These are phyloP conservation scores for Wallacemonas sp. DNA, from an alignment of 208 protist species.

Conservation along the genomic window DNA sequence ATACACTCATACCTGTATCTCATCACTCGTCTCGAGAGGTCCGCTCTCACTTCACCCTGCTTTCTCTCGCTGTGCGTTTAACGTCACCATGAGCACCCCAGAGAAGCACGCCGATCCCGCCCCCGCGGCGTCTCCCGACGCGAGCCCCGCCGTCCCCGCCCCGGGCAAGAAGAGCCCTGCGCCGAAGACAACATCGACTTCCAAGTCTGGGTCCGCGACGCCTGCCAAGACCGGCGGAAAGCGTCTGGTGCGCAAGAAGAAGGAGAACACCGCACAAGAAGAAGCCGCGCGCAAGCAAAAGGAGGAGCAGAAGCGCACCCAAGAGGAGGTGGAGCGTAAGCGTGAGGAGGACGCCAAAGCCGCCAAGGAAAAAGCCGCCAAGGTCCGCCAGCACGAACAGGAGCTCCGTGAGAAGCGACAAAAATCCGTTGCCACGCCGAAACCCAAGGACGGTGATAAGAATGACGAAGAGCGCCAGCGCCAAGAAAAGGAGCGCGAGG, in stretches of 20 bases:
- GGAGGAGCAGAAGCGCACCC: constrained; percentile 26
- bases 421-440: constrained; percentile 12
- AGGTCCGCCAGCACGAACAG: constrained; percentile 28
- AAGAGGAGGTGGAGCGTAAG: constrained; percentile 21
- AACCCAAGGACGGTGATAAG: constrained; percentile 30
- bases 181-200: neutral
- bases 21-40: too few relatives aligned
- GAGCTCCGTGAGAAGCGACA: constrained; percentile 31
- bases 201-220: neutral
- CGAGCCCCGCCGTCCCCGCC: too few relatives aligned
- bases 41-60: constrained; percentile 5
- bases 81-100: constrained; percentile 18
- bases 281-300: constrained; percentile 15
- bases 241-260: constrained; percentile 45
- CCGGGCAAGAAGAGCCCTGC: neutral
- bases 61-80: constrained; percentile 19
- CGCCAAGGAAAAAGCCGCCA: constrained; percentile 24
- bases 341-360: constrained; percentile 31
- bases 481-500: constrained; percentile 33
- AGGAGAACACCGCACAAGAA: constrained; percentile 5
- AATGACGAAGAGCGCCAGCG: constrained; percentile 33
- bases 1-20: constrained; percentile 1
- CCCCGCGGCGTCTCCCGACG: neutral
- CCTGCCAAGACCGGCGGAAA: constrained; percentile 17
- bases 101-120: constrained; percentile 21